These are phyloP conservation scores for Lobosporangium transversale DNA, from an alignment of 192 early-diverging fungal species.

Conservation along the genomic window DNA sequence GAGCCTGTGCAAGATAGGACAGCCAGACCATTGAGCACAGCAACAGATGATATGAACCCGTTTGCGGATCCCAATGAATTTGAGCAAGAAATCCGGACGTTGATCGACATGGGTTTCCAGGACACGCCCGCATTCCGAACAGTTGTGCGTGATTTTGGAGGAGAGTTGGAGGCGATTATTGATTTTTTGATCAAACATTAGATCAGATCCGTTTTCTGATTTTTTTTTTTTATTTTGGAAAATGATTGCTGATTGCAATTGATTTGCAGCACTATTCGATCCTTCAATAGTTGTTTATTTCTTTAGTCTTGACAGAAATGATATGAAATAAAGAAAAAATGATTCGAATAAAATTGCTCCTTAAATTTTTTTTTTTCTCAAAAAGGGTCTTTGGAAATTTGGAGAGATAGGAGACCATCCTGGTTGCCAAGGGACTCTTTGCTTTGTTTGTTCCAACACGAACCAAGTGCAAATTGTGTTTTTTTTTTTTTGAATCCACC, in stretches of 20 bases:
- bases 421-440: background rate
- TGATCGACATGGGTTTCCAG: constrained; percentile 36
- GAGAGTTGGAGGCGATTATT: constrained; percentile 42
- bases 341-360: too few species aligned
- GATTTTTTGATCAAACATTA: constrained; percentile 16
- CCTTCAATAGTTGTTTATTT: too few species aligned
- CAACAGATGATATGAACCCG: constrained; percentile 35
- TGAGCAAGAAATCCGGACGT: constrained; percentile 25
- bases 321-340: too few species aligned
- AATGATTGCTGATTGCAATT: background rate
- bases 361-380: too few species aligned
- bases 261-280: background rate
- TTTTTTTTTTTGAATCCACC: too few species aligned
- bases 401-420: too few species aligned
- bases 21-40: too few species aligned
- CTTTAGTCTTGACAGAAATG: too few species aligned
- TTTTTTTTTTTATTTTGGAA: too few species aligned
- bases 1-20: background rate
- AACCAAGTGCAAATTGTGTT: background rate
- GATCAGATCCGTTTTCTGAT: too few species aligned
- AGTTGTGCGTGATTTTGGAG: constrained; percentile 40
- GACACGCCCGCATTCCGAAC: constrained; percentile 25
- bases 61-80: constrained; percentile 44
- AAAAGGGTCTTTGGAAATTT: too few species aligned
- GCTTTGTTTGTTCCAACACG: background rate